Percentiles rank a stretch among this genome's conserved stretches.
Evolutionary conservation across 768 basidiomycete genomes (phyloP).

Genomic region (Hericium rajendrae): DNA sequence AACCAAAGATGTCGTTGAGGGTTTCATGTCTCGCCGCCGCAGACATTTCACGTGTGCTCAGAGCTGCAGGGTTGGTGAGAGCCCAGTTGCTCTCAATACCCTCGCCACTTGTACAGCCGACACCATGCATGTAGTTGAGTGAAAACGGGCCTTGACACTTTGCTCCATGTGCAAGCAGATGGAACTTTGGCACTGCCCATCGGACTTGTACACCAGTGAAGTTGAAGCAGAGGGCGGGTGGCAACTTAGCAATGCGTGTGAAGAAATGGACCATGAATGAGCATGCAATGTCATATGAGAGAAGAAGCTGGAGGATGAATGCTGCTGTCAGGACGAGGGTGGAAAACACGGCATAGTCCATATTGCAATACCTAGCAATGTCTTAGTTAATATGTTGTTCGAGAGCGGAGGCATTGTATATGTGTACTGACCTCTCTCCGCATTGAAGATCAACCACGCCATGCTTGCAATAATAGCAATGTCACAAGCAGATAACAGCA

Average conservation of each 20-base stretch:
- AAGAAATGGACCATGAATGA: background rate
- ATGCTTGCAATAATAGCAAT: background rate
- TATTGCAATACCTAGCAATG: too few species aligned
- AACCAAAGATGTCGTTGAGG: constrained; percentile 8
- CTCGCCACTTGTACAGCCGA: constrained; percentile 10
- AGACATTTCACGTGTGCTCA: constrained; percentile 11
- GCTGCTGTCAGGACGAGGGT: too few species aligned
- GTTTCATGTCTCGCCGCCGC: constrained; percentile 5
- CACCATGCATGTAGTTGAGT: constrained; percentile 2
- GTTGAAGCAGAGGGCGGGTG: background rate
- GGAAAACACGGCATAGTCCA: too few species aligned
- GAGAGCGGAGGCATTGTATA: too few species aligned
- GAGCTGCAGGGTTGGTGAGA: constrained; percentile 2
- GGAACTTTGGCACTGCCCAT: constrained; percentile 4
- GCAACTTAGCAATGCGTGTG: background rate
- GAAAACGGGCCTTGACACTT: constrained; percentile 12
- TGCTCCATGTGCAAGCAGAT: constrained; percentile 11
- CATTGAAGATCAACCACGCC: too few species aligned
- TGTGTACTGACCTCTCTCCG: too few species aligned
- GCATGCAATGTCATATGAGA: background rate
- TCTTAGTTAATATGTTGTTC: too few species aligned
- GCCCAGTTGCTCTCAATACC: constrained; percentile 13
- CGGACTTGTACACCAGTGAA: background rate
- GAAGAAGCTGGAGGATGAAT: too few species aligned
- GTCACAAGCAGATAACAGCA: too few species aligned